Conservation (phyloP, 176 grass and related monocot species). For the Juncus effusus region DNA sequence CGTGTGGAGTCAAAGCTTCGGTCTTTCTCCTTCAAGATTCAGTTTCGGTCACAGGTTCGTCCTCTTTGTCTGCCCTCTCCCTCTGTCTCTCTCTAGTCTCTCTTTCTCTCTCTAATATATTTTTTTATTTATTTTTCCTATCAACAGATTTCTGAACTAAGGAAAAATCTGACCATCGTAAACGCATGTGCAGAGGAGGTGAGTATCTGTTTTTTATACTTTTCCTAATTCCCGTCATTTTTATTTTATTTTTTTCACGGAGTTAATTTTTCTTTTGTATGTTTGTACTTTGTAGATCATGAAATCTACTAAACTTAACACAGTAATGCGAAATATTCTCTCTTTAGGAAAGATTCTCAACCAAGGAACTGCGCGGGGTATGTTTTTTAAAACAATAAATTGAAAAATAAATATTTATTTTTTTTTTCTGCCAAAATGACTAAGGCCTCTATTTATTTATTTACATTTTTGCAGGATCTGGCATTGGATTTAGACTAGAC, state of each 20-base stretch:
- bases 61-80: slow-evolving; percentile 19
- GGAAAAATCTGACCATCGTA: slow-evolving; percentile 68
- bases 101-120: not conserved
- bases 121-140: slow-evolving; percentile 13
- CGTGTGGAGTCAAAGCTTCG: slow-evolving; percentile 87
- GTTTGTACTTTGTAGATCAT: slow-evolving; percentile 59
- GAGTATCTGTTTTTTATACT: slow-evolving; percentile 14
- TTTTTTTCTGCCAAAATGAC: not conserved
- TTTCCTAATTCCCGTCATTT: slow-evolving; percentile 15
- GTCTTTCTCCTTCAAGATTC: slow-evolving; percentile 92
- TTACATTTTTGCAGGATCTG: slow-evolving; percentile 61
- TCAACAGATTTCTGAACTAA: slow-evolving; percentile 84
- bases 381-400: slow-evolving; percentile 30
- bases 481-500: slow-evolving; percentile 96
- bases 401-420: slow-evolving; percentile 1
- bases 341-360: slow-evolving; percentile 97
- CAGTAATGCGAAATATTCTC: slow-evolving; percentile 97
- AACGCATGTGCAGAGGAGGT: slow-evolving; percentile 89
- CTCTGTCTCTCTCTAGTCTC: not conserved
- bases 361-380: slow-evolving; percentile 98
- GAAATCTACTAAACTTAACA: slow-evolving; percentile 94
- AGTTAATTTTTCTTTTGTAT: slow-evolving; percentile 24
- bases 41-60: slow-evolving; percentile 69
- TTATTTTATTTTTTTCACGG: not conserved
- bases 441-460: not conserved